Conservation (phyloP, 1,139 yeast genomes). For the Candida frijolesensis region DNA sequence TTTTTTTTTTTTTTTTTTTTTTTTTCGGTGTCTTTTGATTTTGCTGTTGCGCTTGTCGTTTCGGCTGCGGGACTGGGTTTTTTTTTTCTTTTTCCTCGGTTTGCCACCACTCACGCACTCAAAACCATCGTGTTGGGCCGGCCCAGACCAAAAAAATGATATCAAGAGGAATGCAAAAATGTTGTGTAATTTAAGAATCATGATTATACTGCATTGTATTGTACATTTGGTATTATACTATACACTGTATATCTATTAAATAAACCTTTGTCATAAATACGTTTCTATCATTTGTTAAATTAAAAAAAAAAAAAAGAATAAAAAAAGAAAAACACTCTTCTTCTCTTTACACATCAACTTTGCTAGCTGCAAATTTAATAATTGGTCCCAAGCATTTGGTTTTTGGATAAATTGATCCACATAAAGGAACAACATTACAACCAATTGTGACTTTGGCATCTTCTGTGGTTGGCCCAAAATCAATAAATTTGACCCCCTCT, state of each 20-base stretch:
- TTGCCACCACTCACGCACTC: too few species aligned
- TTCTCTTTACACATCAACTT: conserved; percentile 20
- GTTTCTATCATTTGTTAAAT: neutral
- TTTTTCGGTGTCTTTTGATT: too few species aligned
- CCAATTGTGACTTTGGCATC: conserved; percentile 48
- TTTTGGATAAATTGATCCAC: conserved; percentile 28
- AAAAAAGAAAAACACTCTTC: neutral
- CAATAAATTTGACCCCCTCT: conserved; percentile 42
- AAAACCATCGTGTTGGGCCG: too few species aligned
- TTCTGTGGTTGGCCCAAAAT: conserved; percentile 40
- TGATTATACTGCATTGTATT: too few species aligned
- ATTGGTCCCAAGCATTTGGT: conserved; percentile 20
- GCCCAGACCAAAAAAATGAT: too few species aligned
- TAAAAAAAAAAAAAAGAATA: neutral
- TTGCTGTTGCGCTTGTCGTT: too few species aligned
- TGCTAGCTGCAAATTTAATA: conserved; percentile 23
- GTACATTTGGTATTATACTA: neutral
- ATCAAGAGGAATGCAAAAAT: too few species aligned
- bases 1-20: too few species aligned
- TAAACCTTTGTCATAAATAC: neutral
- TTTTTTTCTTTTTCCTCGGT: too few species aligned
- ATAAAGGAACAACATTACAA: conserved; percentile 36
- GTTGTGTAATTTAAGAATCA: too few species aligned
- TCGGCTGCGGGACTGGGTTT: too few species aligned
- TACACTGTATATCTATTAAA: neutral